Base-by-base conservation (phyloP, 2,329 filamentous ascomycete species). In the Karstenula rhodostoma region DNA sequence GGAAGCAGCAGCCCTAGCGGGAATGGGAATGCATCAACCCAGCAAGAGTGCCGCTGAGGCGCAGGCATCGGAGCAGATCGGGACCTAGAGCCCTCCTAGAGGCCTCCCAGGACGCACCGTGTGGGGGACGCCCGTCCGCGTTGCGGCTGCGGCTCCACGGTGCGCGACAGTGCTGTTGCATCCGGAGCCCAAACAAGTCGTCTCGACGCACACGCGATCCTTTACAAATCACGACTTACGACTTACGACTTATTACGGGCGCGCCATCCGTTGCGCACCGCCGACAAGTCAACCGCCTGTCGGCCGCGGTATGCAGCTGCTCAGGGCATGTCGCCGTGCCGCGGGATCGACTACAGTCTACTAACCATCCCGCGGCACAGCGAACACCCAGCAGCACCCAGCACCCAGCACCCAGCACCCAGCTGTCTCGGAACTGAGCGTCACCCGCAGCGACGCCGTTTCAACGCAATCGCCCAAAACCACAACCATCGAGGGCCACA, bases 1-100 rank as follows among this genome's bases (percentile, higher is more conserved):
- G 33, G 51, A 35, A 44, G 51, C 37, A 44, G 51, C 37, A 54
- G 48, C 3, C 53, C 43, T 57, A 57, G 50, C 50, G 19, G 42
- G 35, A 5, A 40, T 15, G 10, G 43, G 35, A 29, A 37, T 59
- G 59, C 52, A 59, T 51, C 48, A 58, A 51, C 43, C 51, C 57
- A 46, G 42, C 35, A 37, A 15, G 35, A 13, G 13, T 37, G 35
- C 50, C 23, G 23, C n/a, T 53, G 51, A 42, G 43, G 56, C 52
- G 57, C 62, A 54, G 58, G 19, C 32, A 48, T 64, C 65, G 65
- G 65, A 60, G 47, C 59, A 61, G 57, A 48, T 66, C 65, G 63
- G 65, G 60, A 60, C 44, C 32, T 46, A 27, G 29, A 5, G 43
- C 46, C 22, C 22, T 32, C 25, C 19, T n/a, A n/a, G n/a, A 37